phyloP scores from a whole-genome alignment of 2,329 filamentous ascomycete species.

The Aspergillus sp. region DNA sequence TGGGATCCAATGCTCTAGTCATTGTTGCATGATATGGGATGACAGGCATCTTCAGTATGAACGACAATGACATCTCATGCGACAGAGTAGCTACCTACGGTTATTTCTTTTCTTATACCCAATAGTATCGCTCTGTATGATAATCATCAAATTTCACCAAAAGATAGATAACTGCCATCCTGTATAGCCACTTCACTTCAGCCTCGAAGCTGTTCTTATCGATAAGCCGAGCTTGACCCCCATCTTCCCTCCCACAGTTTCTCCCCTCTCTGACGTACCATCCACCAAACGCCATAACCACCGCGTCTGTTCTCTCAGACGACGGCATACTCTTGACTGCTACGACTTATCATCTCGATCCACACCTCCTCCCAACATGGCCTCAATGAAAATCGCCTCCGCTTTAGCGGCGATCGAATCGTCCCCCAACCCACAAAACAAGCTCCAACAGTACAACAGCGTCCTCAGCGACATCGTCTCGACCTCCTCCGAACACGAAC shows the following conservation, averaged over 20 bases:
- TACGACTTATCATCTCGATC: too few relatives aligned
- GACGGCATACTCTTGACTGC: background rate
- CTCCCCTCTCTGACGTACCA: background rate
- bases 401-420: conserved; percentile 49
- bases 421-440: conserved; percentile 43
- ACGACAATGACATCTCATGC: too few relatives aligned
- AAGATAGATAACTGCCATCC: too few relatives aligned
- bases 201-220: conserved; percentile 14
- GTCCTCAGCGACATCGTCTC: conserved; percentile 54
- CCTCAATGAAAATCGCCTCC: conserved; percentile 45
- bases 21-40: too few relatives aligned
- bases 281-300: background rate
- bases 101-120: too few relatives aligned
- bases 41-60: too few relatives aligned
- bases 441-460: conserved; percentile 52
- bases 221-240: conserved; percentile 16
- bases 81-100: too few relatives aligned
- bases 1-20: too few relatives aligned
- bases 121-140: too few relatives aligned
- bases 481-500: conserved; percentile 39
- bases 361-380: conserved; percentile 31
- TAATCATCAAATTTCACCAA: too few relatives aligned
- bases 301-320: background rate
- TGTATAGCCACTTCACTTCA: background rate
- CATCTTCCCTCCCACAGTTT: background rate